Evolutionary conservation across 2,329 filamentous ascomycete genomes (phyloP), one percentile per base, ranked within the genome.

Genomic region (Aspergillus quadricinctus): DNA sequence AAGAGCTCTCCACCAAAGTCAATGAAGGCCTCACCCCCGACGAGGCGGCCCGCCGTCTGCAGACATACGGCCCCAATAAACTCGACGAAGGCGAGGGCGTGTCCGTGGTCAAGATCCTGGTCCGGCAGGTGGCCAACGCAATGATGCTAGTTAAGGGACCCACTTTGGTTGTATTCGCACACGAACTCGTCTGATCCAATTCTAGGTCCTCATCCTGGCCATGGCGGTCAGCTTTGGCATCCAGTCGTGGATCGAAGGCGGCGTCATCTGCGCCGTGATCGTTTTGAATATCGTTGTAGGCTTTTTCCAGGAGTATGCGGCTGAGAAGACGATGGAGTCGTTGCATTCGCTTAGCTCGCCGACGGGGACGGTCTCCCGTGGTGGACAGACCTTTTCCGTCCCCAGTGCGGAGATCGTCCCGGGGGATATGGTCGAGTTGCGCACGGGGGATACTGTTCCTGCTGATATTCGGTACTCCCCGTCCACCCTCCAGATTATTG

Each of bases 201-300:
- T 37, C 31, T 37, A 90, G 87, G 87, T 90, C 57, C 86, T 92
- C 62, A 82, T 91, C 65, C 85, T 90, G 67, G 88, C 89, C 64
- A 90, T 89, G 85, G 86, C 85, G 56, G 78, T 83, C 51, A 80
- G 79, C 66, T 82, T 81, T 64, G 82, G 80, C 35, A 81, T 83
- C 25, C 70, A 77, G 40, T 82, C 83, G 57, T 84, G 78, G 67
- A 80, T 85, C 53, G 83, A 85, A 73, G 83, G 82, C 23, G 82
- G 80, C 53, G 83, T 85, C 51, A 82, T 86, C 57, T 77, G 77
- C 9, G 83, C 80, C 5, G 82, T 86, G 62, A 85, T 86, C 57
- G 66, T 78, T 2, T 74, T 84, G 35, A 85, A 85, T 63, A 78
- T 84, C 52, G 68, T 79, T 1, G 82, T 85, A 57, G 83, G 83